Base-by-base conservation (phyloP, 164 flowering plant genomes). In the Brasenia schreberi region DNA sequence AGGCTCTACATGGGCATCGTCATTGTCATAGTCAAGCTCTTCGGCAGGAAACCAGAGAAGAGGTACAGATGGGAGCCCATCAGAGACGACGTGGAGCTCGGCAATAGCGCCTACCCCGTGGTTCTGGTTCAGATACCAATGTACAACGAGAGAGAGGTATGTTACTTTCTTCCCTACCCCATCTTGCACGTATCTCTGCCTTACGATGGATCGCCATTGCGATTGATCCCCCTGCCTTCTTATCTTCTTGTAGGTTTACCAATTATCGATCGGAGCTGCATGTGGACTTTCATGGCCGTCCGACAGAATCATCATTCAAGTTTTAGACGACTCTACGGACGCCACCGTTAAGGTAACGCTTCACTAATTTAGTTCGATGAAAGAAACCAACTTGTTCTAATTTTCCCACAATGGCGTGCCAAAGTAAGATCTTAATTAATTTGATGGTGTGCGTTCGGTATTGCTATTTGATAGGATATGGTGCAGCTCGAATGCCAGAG, bases 41-140 rank as follows among this genome's bases (percentile, higher is more conserved):
- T 80, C 44, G 82, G 84, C 0, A 62, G 80, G 6, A 86, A 77
- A 68, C 87, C 91, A 16, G 85, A 86, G 19, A 83, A 76, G 53
- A 74, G 88, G 4, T 86, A 86, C 79, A 86, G 79, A 74, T 86
- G 81, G 79, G 85, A 86, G 62, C 79, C 82, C 6, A 67, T 86
- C 5, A 78, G 77, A 19, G 88, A 83, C 44, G 91, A 84, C 59
- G 63, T 78, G 4, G 91, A 86, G 74, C 18, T 81, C 23, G 91
- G 87, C 0, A 81, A 76, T 79, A 76, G 79, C 0, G 81, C 75
- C 62, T 84, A 82, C 62, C 88, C 90, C 3, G 73, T 75, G 43
- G 62, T 66, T 66, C 60, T 56, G 39, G 39, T 33, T 33, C 39
- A 33, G 39, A 33, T 33, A 33, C 39, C 39, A 33, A 33, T 33